phyloP scores from a whole-genome alignment of 257 asterid genomes.

The Ophiorrhiza pumila region DNA sequence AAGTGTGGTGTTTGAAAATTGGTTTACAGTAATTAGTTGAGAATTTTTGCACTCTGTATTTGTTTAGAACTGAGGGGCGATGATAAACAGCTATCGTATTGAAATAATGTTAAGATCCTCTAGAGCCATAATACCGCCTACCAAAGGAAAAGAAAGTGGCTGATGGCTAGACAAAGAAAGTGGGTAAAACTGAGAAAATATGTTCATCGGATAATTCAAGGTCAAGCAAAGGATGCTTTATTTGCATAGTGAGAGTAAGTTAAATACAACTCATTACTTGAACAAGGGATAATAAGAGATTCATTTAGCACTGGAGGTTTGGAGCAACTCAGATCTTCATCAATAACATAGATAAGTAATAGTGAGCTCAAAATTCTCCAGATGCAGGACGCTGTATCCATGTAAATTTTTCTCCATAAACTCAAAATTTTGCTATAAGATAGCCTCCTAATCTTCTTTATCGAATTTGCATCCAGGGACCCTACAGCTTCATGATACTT shows the following conservation, averaged over 20 bases:
- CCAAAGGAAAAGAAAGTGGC: not conserved
- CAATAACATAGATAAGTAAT: not conserved
- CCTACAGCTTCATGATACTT: not conserved
- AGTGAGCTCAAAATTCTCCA: not conserved
- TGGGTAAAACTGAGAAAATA: not conserved
- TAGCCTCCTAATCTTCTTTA: not conserved
- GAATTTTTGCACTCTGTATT: too few species aligned
- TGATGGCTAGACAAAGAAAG: not conserved
- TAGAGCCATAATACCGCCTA: too few species aligned
- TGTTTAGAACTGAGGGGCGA: too few species aligned
- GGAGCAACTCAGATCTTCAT: not conserved
- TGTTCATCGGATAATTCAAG: too few species aligned
- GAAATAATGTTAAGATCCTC: too few species aligned
- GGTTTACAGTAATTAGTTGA: too few species aligned
- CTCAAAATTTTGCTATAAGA: not conserved
- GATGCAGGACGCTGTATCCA: not conserved
- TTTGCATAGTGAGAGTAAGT: not conserved
- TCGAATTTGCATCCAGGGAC: not conserved
- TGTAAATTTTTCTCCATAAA: not conserved
- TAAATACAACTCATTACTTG: not conserved
- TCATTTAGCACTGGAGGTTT: not conserved
- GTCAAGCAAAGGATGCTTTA: too few species aligned
- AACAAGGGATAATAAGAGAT: not conserved
- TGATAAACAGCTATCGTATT: too few species aligned
- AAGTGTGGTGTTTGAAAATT: too few species aligned